phyloP scores from a whole-genome alignment of 192 early-diverging fungal species.

The Nowakowskiella sp. region DNA sequence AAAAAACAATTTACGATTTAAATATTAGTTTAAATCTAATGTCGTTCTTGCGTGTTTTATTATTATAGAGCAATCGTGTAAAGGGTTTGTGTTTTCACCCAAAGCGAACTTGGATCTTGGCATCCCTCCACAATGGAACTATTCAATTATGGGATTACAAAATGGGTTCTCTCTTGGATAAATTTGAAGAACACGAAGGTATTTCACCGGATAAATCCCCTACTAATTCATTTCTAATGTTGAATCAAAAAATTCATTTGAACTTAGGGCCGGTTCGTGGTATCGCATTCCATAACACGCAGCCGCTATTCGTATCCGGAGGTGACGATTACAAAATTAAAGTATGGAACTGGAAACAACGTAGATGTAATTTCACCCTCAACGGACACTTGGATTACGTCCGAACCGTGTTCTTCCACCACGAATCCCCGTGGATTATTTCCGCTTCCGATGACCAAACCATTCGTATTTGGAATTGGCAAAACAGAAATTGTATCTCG shows the following conservation, averaged over 20 bases:
- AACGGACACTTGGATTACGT: slow-evolving; percentile 98
- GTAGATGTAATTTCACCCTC: slow-evolving; percentile 91
- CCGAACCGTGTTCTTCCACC: slow-evolving; percentile 93
- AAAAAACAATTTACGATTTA: too few species aligned
- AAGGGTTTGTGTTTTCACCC: slow-evolving; percentile 95
- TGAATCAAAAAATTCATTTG: not conserved
- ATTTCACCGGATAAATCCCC: slow-evolving; percentile 4
- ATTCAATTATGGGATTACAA: slow-evolving; percentile 99
- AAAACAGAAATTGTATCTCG: slow-evolving; percentile 93
- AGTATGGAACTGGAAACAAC: slow-evolving; percentile 98
- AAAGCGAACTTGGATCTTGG: slow-evolving; percentile 97
- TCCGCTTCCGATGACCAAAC: slow-evolving; percentile 96
- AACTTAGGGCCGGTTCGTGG: slow-evolving; percentile 87
- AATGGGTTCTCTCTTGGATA: slow-evolving; percentile 94
- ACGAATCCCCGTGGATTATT: slow-evolving; percentile 97
- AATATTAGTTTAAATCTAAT: too few species aligned
- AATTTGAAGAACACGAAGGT: slow-evolving; percentile 99
- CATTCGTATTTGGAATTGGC: slow-evolving; percentile 99
- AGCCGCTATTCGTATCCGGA: slow-evolving; percentile 94
- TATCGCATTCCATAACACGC: slow-evolving; percentile 90
- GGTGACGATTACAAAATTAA: slow-evolving; percentile 99
- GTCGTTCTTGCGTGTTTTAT: too few species aligned
- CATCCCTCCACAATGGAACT: slow-evolving; percentile 92
- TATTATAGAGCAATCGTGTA: slow-evolving; percentile 92
- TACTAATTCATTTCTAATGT: not conserved